Conservation (phyloP, 1,284 basidiomycete species). For the Heterobasidion occidentale region DNA sequence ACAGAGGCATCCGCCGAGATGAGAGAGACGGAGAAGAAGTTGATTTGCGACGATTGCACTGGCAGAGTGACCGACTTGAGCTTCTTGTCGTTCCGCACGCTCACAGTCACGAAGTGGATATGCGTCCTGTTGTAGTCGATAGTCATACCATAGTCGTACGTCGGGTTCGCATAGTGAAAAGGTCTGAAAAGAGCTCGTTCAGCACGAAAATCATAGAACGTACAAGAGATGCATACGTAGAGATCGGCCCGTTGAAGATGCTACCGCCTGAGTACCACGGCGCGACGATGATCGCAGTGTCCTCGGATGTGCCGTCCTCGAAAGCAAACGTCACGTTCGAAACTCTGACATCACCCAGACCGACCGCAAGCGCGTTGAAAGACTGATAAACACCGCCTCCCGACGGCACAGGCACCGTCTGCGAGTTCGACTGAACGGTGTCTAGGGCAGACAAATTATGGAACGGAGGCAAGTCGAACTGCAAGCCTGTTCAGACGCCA, state of each 20-base stretch:
- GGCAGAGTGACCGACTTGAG: constrained; percentile 11
- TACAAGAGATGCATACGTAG: constrained; percentile 4
- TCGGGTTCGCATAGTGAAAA: constrained; percentile 12
- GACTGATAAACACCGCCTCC: constrained; percentile 7
- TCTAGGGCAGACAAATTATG: constrained; percentile 9
- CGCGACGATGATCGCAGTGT: constrained; percentile 15
- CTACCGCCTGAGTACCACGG: constrained; percentile 17
- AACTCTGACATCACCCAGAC: neutral
- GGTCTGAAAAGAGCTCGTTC: constrained; percentile 1
- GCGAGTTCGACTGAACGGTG: constrained; percentile 8
- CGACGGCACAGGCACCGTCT: constrained; percentile 5
- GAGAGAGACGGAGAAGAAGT: constrained; percentile 22
- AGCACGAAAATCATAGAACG: neutral
- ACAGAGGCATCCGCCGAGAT: constrained; percentile 7
- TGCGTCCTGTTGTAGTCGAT: constrained; percentile 10
- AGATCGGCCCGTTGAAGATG: constrained; percentile 16
- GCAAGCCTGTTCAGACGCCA: neutral
- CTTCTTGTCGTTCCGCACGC: constrained; percentile 9
- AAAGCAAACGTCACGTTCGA: constrained; percentile 10
- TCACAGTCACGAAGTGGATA: constrained; percentile 12
- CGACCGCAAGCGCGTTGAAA: constrained; percentile 8
- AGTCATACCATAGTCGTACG: constrained; percentile 7
- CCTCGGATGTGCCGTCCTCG: constrained; percentile 12
- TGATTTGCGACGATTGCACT: constrained; percentile 13
- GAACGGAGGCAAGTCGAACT: constrained; percentile 13